Percentiles rank a stretch among this genome's conserved stretches.
phyloP scores from a whole-genome alignment of 768 basidiomycete genomes.

The Leucosporidium scottii region DNA sequence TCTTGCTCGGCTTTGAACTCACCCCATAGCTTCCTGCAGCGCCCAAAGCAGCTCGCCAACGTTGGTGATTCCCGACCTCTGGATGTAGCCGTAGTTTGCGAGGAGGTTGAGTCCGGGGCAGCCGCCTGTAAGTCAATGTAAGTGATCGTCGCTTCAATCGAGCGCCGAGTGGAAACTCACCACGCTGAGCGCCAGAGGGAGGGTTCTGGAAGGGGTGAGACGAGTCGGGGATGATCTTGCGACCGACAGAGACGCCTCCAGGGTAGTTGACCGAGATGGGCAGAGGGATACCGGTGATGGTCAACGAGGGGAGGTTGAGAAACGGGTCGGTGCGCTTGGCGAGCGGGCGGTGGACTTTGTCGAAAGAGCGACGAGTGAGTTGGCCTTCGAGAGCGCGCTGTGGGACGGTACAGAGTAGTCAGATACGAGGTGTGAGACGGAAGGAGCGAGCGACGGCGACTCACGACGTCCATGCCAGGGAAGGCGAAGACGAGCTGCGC shows the following conservation, averaged over 20 bases:
- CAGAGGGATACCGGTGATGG: background rate
- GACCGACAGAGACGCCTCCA: background rate
- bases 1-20: too few relatives aligned
- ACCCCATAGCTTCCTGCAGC: background rate
- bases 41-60: background rate
- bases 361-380: background rate
- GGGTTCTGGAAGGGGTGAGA: background rate
- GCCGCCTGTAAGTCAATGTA: background rate
- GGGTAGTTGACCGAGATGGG: background rate
- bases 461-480: background rate
- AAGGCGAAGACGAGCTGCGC: background rate
- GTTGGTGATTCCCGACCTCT: background rate
- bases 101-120: background rate
- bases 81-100: background rate
- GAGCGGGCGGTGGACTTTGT: background rate
- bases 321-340: background rate
- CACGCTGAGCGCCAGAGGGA: background rate
- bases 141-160: too few relatives aligned
- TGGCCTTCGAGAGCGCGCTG: background rate
- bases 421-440: background rate
- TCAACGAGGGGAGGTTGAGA: background rate
- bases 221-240: background rate
- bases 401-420: background rate
- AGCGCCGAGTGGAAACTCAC: too few relatives aligned
- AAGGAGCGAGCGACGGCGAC: background rate